Conservation (phyloP, 306 rosid species). For the Comarum palustre region DNA sequence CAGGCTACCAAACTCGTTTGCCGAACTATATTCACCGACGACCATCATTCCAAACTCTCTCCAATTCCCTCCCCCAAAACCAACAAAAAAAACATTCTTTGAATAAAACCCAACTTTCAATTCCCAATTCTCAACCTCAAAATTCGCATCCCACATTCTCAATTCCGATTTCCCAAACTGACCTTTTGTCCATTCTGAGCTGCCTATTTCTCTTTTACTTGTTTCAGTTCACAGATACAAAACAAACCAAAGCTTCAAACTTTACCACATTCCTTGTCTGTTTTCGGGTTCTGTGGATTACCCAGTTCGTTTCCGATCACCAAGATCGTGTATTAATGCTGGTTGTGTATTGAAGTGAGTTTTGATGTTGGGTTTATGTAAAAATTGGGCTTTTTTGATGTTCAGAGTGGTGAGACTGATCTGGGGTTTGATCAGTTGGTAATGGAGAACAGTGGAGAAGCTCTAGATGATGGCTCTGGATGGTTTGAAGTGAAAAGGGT, state of each 20-base stretch:
- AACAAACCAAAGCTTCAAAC: conserved; percentile 8
- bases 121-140: neutral
- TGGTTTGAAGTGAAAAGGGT: conserved; percentile 99
- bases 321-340: neutral
- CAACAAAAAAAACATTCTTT: neutral
- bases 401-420: neutral
- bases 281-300: neutral
- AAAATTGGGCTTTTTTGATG: conserved; percentile 2
- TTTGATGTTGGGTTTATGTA: neutral
- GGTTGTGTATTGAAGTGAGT: neutral
- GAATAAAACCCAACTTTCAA: neutral
- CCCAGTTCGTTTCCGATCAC: neutral
- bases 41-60: neutral
- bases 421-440: conserved; percentile 39
- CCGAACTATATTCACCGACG: neutral
- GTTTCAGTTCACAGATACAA: neutral
- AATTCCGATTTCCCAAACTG: neutral
- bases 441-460: conserved; percentile 65
- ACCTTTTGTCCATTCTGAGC: neutral
- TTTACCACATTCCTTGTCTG: neutral
- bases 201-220: neutral
- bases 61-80: conserved; percentile 9
- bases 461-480: conserved; percentile 80
- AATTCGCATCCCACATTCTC: neutral
- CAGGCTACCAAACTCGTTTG: neutral